Conservation (phyloP, 2,329 filamentous ascomycete species). For the Meredithiella fracta region DNA sequence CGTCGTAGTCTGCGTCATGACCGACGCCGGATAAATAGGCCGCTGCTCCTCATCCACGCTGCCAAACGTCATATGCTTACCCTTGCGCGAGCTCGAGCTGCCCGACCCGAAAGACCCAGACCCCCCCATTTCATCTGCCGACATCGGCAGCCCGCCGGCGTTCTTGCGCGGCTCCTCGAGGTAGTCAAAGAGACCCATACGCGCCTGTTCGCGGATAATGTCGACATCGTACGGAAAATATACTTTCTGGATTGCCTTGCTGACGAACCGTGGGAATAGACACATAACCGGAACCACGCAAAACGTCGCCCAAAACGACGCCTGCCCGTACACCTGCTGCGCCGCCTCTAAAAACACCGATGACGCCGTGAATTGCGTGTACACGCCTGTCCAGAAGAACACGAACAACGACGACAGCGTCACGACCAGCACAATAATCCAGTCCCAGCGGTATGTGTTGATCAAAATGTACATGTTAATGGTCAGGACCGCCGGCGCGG, state of each 20-base stretch:
- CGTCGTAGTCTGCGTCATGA: conserved; percentile 55
- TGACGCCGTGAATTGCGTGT: conserved; percentile 36
- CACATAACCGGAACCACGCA: conserved; percentile 66
- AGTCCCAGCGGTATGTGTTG: conserved; percentile 97
- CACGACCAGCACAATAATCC: conserved; percentile 77
- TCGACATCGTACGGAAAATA: conserved; percentile 88
- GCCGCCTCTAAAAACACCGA: conserved; percentile 58
- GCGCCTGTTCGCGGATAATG: conserved; percentile 85
- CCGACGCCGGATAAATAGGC: conserved; percentile 85
- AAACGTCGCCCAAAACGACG: conserved; percentile 76
- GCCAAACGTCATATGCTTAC: conserved; percentile 40
- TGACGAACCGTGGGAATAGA: conserved; percentile 69
- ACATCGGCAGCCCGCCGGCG: conserved; percentile 7
- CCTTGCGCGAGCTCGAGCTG: conserved; percentile 35
- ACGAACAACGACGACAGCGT: conserved; percentile 69
- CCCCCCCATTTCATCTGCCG: background rate
- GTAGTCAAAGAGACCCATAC: conserved; percentile 65
- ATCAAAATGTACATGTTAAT: conserved; percentile 92
- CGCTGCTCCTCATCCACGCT: conserved; percentile 73
- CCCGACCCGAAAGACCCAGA: conserved; percentile 19
- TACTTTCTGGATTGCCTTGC: conserved; percentile 83
- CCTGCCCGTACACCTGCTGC: conserved; percentile 59
- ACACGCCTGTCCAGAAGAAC: conserved; percentile 92
- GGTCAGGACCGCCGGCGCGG: conserved; percentile 64
- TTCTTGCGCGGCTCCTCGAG: conserved; percentile 29